Evolutionary conservation across 208 protist species (phyloP), one percentile per base, ranked within the genome.

Genomic region (Naegleria fowleri): DNA sequence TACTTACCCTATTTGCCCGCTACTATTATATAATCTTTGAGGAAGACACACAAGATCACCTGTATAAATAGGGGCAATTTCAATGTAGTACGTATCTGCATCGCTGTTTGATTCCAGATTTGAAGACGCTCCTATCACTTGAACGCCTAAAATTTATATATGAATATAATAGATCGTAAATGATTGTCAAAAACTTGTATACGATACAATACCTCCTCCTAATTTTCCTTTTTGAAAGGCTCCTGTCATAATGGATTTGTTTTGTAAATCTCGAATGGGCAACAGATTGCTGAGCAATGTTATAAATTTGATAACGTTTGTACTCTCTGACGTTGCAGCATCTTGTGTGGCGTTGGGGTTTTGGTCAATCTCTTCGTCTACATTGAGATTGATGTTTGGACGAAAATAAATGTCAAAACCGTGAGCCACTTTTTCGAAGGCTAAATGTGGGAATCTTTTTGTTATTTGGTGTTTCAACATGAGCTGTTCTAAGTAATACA

Each of bases 401-500:
- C 25, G 19, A 36, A 36, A 86, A 5, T 43, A 86, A 86, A 86
- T 43, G 25, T 86, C 83, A 48, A 86, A 48, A 5, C 83, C 83
- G 48, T 86, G 83, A 86, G 83, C 40, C 16, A 86, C 83, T 86
- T 86, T 48, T 48, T 86, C 40, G 16, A 86, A 40, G 41, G 16
- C 5, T 43, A 48, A 40, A 86, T 86, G 13, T 86, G 83, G 83
- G 38, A 48, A 87, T 87, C 29, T 43, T 40, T 55, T 52, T 52
- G 19, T 11, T 0, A 87, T 55, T 48, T 52, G 25, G 22, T 89
- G 41, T 67, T 89, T 89, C 22, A 89, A 41, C 0, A 89, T 38
- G n/a, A 67, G 16, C 59, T 89, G 86, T 67, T 89, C 86, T 6
- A 89, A 41, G 40, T 40, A 67, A 40, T 41, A 89, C 9, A 89